These are phyloP conservation scores for Ogataea wickerhamii DNA, from an alignment of 805 yeast species.

Conservation along the genomic window DNA sequence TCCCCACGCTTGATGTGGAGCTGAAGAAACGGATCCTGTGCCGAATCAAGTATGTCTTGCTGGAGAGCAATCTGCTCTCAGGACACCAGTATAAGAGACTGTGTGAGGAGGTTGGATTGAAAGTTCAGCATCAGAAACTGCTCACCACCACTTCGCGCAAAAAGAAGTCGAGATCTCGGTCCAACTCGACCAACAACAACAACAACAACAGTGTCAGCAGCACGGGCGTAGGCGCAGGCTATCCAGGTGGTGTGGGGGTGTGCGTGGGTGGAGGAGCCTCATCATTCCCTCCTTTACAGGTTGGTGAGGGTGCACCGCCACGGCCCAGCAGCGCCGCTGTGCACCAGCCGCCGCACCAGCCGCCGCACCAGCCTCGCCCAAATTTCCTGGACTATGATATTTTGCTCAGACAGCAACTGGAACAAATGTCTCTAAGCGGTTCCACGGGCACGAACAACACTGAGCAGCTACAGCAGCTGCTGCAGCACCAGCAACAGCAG, in stretches of 20 bases:
- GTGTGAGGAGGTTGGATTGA: constrained; percentile 87
- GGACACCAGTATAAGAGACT: constrained; percentile 77
- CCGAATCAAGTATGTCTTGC: constrained; percentile 60
- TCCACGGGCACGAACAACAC: not conserved
- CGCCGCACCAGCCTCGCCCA: not conserved
- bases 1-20: constrained; percentile 59
- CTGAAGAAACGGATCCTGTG: constrained; percentile 54
- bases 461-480: not conserved
- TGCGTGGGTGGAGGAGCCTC: constrained; percentile 1
- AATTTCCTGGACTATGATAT: constrained; percentile 25
- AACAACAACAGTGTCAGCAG: not conserved
- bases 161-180: constrained; percentile 27
- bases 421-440: constrained; percentile 23
- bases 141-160: constrained; percentile 21
- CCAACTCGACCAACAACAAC: constrained; percentile 24
- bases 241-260: not conserved
- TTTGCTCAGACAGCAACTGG: constrained; percentile 28
- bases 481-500: constrained; percentile 6
- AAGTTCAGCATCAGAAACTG: constrained; percentile 23
- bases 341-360: not conserved
- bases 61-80: constrained; percentile 52
- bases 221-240: not conserved
- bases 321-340: constrained; percentile 3
- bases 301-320: constrained; percentile 4
- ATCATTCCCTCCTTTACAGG: not conserved